These are phyloP conservation scores for Hemileccinum impolitum DNA, from an alignment of 768 basidiomycete genomes.

Conservation along the genomic window DNA sequence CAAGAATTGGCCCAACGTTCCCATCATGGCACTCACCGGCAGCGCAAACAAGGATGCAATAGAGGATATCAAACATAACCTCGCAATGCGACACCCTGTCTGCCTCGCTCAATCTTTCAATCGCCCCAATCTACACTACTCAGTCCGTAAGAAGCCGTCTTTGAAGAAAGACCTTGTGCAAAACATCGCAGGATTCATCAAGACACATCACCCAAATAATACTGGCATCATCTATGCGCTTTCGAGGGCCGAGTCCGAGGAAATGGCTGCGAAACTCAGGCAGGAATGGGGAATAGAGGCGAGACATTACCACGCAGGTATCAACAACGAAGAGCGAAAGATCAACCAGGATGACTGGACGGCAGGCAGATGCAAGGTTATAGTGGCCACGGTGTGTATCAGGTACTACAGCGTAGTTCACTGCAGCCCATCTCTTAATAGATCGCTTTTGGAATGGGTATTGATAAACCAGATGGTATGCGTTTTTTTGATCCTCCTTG, in stretches of 20 bases:
- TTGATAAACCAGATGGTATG: slow-evolving; percentile 79
- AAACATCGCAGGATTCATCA: slow-evolving; percentile 70
- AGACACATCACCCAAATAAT: slow-evolving; percentile 48
- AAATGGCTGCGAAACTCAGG: slow-evolving; percentile 66
- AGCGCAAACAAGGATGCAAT: slow-evolving; percentile 82
- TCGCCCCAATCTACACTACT: slow-evolving; percentile 85
- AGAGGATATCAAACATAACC: slow-evolving; percentile 71
- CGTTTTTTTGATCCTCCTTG: background rate
- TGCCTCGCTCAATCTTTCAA: slow-evolving; percentile 84
- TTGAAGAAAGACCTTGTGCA: slow-evolving; percentile 42
- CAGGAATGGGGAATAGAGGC: slow-evolving; percentile 58
- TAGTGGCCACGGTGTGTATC: slow-evolving; percentile 82
- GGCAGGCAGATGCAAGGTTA: slow-evolving; percentile 64
- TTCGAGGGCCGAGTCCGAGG: slow-evolving; percentile 72
- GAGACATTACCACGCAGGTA: slow-evolving; percentile 82
- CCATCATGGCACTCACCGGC: slow-evolving; percentile 95
- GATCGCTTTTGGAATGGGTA: slow-evolving; percentile 98
- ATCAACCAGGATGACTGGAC: slow-evolving; percentile 72
- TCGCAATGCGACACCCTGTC: slow-evolving; percentile 58
- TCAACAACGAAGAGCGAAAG: slow-evolving; percentile 61
- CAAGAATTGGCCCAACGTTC: slow-evolving; percentile 69
- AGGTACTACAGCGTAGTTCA: background rate
- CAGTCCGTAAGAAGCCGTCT: slow-evolving; percentile 49
- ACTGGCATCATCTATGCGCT: slow-evolving; percentile 87
- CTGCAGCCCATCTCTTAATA: slow-evolving; percentile 27